Evolutionary conservation across 306 rosid species (phyloP).

Genomic region (Citrullus amarus): DNA sequence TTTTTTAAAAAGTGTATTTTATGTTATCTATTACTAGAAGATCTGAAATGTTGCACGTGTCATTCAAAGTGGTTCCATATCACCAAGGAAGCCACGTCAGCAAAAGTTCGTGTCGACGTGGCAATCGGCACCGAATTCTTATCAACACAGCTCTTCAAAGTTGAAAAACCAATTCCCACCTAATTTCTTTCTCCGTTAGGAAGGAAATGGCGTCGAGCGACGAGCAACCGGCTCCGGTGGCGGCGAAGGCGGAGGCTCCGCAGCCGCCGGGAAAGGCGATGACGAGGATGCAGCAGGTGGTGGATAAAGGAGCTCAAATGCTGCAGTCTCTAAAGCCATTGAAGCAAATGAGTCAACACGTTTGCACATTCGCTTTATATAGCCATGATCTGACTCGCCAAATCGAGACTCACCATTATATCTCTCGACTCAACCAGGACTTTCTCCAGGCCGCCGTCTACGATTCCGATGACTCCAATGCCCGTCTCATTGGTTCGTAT

Average conservation of each 20-base stretch:
- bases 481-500: conserved; percentile 37
- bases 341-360: conserved; percentile 44
- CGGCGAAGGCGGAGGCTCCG: conserved; percentile 5
- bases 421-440: conserved; percentile 37
- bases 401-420: conserved; percentile 53
- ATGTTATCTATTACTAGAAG: no score
- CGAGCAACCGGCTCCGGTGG: conserved; percentile 16
- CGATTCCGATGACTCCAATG: conserved; percentile 32
- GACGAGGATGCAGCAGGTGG: conserved; percentile 26
- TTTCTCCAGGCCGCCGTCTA: conserved; percentile 71
- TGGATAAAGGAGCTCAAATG: conserved; percentile 49
- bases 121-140: not conserved
- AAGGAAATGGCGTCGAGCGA: conserved; percentile 33
- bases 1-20: no score
- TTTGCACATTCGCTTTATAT: conserved; percentile 49
- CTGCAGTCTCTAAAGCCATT: conserved; percentile 52
- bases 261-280: conserved; percentile 33
- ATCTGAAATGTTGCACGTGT: not conserved
- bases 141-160: no score
- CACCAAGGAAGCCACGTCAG: not conserved
- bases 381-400: conserved; percentile 61
- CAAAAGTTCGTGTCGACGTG: not conserved
- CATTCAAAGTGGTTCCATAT: not conserved
- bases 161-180: no score
- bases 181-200: not conserved